Evolutionary conservation across 768 basidiomycete genomes (phyloP), one percentile per base, ranked within the genome.

Genomic region (Boletus bicolor): DNA sequence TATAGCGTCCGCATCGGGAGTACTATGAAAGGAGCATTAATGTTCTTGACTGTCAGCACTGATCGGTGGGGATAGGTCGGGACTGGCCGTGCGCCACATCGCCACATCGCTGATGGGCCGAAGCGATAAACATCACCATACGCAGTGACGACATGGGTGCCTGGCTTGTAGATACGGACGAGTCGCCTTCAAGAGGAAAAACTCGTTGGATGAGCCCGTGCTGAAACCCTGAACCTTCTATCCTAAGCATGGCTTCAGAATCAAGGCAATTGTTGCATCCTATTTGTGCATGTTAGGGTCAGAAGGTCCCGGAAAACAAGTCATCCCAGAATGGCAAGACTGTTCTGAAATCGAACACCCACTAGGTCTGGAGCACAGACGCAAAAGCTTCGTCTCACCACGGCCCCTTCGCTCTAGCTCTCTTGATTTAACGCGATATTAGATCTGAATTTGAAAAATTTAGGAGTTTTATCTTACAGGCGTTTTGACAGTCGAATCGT

Each of bases 261-360:
- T 41, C 34, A 9, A 14, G 30, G 11, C 0, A 7, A 1, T 37
- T 66, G 44, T 69, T 60, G 55, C 17, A 14, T 12, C 10, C 10
- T 69, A 11, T 67, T 69, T 68, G 58, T 17, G 26, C 17, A n/a
- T 68, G 62, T 69, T 68, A 68, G 65, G 68, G 64, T 69, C 60
- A 62, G 57, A 68, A 59, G 67, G 50, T 57, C 21, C 45, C 36
- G 52, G 57, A 56, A 68, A 69, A 67, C 60, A 68, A 58, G 36
- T 9, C 15, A 8, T 47, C 55, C 59, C n/a, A 51, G 52, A 63
- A 57, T 51, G 59, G 58, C 35, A 60, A 50, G n/a, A 24, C 35
- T 24, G 47, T 19, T 30, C 37, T 55, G 37, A 7, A 44, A 54
- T 54, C 44, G 47, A 53, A 51, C 53, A 38, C 30, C 15, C 1